These are phyloP conservation scores for Clitoria ternatea DNA, from an alignment of 306 rosid species.

Conservation along the genomic window DNA sequence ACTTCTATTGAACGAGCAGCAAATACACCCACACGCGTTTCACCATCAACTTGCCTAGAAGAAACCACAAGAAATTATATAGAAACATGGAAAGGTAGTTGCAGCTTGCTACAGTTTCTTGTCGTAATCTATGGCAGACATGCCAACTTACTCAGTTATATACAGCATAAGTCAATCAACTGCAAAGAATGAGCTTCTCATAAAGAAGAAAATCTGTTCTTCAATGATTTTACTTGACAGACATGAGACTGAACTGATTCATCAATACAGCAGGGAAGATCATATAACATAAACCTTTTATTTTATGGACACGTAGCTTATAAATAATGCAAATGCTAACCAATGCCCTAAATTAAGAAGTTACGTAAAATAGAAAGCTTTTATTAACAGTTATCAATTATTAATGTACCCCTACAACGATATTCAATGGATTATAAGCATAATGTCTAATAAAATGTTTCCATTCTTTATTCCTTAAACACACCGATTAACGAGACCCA, in stretches of 20 bases:
- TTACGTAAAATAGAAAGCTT: no score
- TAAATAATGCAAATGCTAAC: no score
- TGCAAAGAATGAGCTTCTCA: neutral
- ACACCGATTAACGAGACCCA: no score
- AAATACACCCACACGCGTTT: conserved; percentile 79
- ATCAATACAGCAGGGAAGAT: neutral
- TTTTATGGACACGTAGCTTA: no score
- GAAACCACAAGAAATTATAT: conserved; percentile 22
- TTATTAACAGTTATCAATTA: no score
- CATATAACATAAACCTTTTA: neutral
- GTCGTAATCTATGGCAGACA: neutral
- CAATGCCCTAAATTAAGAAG: no score
- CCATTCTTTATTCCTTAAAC: no score
- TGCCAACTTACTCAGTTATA: neutral
- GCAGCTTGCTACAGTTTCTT: neutral
- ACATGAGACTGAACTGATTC: neutral
- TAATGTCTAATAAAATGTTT: no score
- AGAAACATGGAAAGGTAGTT: neutral
- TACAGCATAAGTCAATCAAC: neutral
- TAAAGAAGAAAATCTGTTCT: neutral
- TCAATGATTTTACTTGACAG: neutral
- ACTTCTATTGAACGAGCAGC: conserved; percentile 65
- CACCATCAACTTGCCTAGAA: conserved; percentile 91
- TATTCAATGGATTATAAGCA: no score
- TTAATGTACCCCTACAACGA: no score